Base-by-base conservation (phyloP, 2,329 filamentous ascomycete species). In the Fusarium sp. region DNA sequence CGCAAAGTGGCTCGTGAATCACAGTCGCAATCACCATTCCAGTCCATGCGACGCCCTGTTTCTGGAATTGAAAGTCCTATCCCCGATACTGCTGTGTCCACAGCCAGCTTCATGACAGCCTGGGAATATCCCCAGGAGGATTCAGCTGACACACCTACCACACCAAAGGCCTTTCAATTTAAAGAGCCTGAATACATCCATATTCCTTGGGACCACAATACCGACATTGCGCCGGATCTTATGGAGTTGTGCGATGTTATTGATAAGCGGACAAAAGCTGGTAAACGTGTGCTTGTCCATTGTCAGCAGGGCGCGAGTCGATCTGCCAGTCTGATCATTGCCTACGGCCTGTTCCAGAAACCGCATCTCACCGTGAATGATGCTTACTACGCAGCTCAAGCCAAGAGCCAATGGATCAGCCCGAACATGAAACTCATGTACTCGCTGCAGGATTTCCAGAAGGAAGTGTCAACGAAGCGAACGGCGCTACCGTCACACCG, bases 351-450 rank as follows among this genome's bases (percentile, higher is more conserved):
- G 65, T 96, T 93, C 81, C 92, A 92, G 79, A 93, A 94, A 68
- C 93, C 93, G 4, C 88, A 90, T 10, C 83, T 94, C 77, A 94
- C 88, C 75, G 93, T 96, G 60, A 95, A 96, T 78, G 93, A 96
- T 80, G 93, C 94, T 5, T 96, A 96, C 79, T 91, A 94, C 79
- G 88, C 91, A 6, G 93, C 94, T 6, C 94, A 97, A 82, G 88
- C 89, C 60, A 93, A 93, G 83, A 96, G 94, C 81, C 90, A 88
- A 78, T 97, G 94, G 94, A 96, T 97, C 76, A 95, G 94, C 66
- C 94, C 94, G 1, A 97, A 97, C 81, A 97, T 97, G 94, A 94
- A 94, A 75, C 86, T 97, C 74, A 95, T 97, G 87, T 96, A 96
- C 86, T 95, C 94, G 75, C 85, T 97, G 53, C 93, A 95, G 80